Evolutionary conservation across 2,329 filamentous ascomycete species (phyloP).

Genomic region (Phoma sp.): DNA sequence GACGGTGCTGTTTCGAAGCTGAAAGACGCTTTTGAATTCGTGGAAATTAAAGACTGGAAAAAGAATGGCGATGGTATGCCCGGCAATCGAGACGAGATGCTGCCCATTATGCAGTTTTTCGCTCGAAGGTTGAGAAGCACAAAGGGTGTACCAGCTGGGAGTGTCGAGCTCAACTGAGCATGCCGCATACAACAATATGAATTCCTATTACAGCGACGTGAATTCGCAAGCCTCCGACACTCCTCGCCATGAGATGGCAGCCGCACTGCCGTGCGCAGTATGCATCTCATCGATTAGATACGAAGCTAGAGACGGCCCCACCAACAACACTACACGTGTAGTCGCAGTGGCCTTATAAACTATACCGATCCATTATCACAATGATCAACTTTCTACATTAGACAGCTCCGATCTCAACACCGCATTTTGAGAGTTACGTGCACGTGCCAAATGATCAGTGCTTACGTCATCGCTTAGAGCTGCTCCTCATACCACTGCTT

Average conservation of each 20-base stretch:
- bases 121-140: conserved; percentile 68
- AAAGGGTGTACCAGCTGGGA: conserved; percentile 61
- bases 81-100: conserved; percentile 80
- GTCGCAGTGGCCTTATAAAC: too few relatives aligned
- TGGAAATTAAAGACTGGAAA: conserved; percentile 51
- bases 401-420: too few relatives aligned
- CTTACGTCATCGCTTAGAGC: conserved; percentile 13
- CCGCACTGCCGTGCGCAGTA: too few relatives aligned
- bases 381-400: too few relatives aligned
- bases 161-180: conserved; percentile 55
- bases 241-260: too few relatives aligned
- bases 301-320: too few relatives aligned
- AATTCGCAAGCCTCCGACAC: too few relatives aligned
- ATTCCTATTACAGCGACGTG: too few relatives aligned
- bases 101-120: conserved; percentile 88
- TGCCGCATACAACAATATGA: not conserved
- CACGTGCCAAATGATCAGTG: conserved; percentile 3
- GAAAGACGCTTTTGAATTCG: conserved; percentile 67
- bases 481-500: too few relatives aligned
- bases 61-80: conserved; percentile 82
- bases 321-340: too few relatives aligned
- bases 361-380: too few relatives aligned
- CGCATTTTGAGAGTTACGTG: not conserved
- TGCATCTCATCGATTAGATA: too few relatives aligned
- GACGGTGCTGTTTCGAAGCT: conserved; percentile 69